Base-by-base conservation (phyloP, 208 protist genomes). In the Trypanosoma caninum region DNA sequence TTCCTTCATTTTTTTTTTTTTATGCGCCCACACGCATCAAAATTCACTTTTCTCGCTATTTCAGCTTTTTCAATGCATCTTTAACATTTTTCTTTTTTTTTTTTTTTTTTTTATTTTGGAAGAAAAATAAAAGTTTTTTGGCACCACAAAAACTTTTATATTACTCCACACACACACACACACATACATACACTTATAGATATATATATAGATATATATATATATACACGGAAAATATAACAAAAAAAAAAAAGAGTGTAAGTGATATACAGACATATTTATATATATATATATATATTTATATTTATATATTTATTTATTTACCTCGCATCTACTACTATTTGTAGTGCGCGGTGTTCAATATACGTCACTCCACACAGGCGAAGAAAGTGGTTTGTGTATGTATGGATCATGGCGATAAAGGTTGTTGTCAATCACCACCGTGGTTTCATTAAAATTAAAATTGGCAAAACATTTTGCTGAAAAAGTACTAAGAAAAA, bases 381-480 rank as follows among this genome's bases (percentile, higher is more conserved):
- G 2, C n/a, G 22, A 20, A 23, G 44, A 48, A 9, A 52, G 18
- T 35, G 51, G 61, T n/a, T 67, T 34, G 33, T 52, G 59, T 20
- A 67, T 3, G 41, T 67, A 67, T 25, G 61, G 61, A 28, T 67
- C 61, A 47, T 67, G 61, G 27, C 61, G 61, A 45, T 59, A 67
- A 11, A 11, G 23, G 8, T 33, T 23, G 16, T 10, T 16, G 5
- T 20, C 57, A 18, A 27, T 48, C 42, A 16, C 22, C 3, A 63
- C 57, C 16, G 22, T 40, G 13, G 28, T 40, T n/a, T 27, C 40
- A 31, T 54, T 41, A 11, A 41, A 3, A 20, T 54, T 54, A 0
- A 31, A 37, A n/a, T 54, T n/a, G n/a, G n/a, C n/a, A 47, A 22
- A 47, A 47, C 18, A 20, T 5, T 4, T 47, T 30, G 13, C 9